These are phyloP conservation scores for Tolypocladium guangdongense DNA, from an alignment of 2,329 filamentous ascomycete genomes.

Conservation along the genomic window DNA sequence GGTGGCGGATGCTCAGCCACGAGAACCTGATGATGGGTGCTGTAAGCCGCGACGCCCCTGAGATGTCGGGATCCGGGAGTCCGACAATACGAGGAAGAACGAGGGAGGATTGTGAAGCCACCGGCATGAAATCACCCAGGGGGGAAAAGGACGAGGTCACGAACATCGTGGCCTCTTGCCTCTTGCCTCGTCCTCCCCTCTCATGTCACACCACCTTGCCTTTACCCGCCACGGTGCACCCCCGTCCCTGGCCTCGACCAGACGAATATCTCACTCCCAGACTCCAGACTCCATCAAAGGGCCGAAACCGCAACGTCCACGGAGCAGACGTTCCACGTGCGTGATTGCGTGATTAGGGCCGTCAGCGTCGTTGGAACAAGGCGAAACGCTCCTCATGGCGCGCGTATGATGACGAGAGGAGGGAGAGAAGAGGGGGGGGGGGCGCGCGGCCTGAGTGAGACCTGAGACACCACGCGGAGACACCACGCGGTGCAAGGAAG, in stretches of 20 bases:
- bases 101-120: background rate
- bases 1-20: too few species aligned
- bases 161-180: background rate
- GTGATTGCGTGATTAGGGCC: too few species aligned
- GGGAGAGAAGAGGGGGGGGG: too few species aligned
- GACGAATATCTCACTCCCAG: background rate
- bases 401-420: too few species aligned
- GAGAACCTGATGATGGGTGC: background rate
- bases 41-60: background rate
- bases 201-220: background rate
- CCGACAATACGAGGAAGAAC: background rate
- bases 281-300: background rate
- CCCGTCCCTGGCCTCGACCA: background rate
- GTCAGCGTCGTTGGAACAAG: too few species aligned
- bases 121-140: background rate
- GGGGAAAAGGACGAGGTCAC: background rate
- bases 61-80: background rate
- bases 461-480: background rate
- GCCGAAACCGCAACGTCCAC: background rate
- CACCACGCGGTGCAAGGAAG: too few species aligned
- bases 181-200: background rate
- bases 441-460: too few species aligned
- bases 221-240: background rate
- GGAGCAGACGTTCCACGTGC: too few species aligned
- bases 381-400: background rate